Evolutionary conservation across 2,329 filamentous ascomycete species (phyloP).

Genomic region (Phialocephala subalpina): DNA sequence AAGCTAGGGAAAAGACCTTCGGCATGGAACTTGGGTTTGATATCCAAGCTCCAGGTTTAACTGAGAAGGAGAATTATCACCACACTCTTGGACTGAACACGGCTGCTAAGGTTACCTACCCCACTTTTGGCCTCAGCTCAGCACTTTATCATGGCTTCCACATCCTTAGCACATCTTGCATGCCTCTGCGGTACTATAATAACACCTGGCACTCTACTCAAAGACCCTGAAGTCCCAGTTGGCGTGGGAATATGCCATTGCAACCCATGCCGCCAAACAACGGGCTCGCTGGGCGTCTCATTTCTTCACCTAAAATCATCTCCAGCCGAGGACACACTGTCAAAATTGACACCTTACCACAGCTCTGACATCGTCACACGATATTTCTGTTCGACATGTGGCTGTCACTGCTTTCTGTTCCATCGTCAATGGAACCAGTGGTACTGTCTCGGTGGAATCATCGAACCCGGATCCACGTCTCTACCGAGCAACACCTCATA

Average conservation of each 20-base stretch:
- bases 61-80: too few species aligned
- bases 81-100: neutral
- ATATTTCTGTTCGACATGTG: constrained; percentile 11
- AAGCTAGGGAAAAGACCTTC: too few species aligned
- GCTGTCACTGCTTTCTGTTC: constrained; percentile 20
- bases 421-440: constrained; percentile 14
- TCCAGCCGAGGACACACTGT: constrained; percentile 5
- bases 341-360: constrained; percentile 12
- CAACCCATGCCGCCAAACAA: constrained; percentile 13
- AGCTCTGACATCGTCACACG: constrained; percentile 12
- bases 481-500: neutral
- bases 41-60: too few species aligned
- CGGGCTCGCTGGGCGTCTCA: constrained; percentile 12
- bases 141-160: constrained; percentile 6
- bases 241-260: constrained; percentile 14
- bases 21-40: too few species aligned
- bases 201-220: constrained; percentile 16
- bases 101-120: neutral
- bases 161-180: constrained; percentile 9
- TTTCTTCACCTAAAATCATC: constrained; percentile 16
- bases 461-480: constrained; percentile 15
- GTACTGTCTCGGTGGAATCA: constrained; percentile 19
- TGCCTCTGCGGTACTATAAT: constrained; percentile 18
- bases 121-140: neutral
- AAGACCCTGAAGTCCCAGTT: constrained; percentile 6